Percentiles rank a stretch among this genome's conserved stretches.
phyloP scores from a whole-genome alignment of 352 stramenopile genomes.

The Globisporangium mamillatum region DNA sequence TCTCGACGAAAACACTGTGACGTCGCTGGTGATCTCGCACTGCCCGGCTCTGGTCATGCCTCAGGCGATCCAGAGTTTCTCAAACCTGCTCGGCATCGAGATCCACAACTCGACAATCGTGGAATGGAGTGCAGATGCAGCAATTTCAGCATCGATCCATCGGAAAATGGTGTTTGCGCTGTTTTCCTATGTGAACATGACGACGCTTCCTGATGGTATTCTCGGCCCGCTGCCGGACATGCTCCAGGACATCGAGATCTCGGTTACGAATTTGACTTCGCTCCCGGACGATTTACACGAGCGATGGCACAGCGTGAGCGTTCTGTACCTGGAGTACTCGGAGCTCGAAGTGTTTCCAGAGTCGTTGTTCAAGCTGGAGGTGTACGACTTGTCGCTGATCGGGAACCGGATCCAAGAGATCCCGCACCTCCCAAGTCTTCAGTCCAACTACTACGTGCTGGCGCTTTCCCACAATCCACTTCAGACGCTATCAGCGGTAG shows the following conservation, averaged over 20 bases:
- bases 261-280: conserved; percentile 20
- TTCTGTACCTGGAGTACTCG: conserved; percentile 26
- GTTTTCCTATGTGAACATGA: conserved; percentile 31
- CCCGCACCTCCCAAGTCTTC: conserved; percentile 1
- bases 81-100: conserved; percentile 31
- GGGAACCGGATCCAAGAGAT: conserved; percentile 11
- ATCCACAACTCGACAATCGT: conserved; percentile 34
- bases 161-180: conserved; percentile 23
- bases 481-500: conserved; percentile 7
- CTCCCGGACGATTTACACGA: conserved; percentile 19
- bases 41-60: conserved; percentile 23
- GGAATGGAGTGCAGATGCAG: conserved; percentile 21
- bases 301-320: conserved; percentile 18
- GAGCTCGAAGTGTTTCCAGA: conserved; percentile 13
- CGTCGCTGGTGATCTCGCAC: conserved; percentile 26
- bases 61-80: conserved; percentile 18
- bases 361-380: conserved; percentile 4
- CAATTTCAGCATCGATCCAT: conserved; percentile 18
- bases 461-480: conserved; percentile 29
- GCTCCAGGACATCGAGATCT: conserved; percentile 29
- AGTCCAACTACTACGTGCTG: conserved; percentile 21
- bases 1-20: conserved; percentile 18
- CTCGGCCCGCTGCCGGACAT: conserved; percentile 17
- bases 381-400: conserved; percentile 18
- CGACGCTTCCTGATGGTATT: conserved; percentile 20